phyloP scores from a whole-genome alignment of 2,329 filamentous ascomycete species.

The Aspergillus phoenicis region DNA sequence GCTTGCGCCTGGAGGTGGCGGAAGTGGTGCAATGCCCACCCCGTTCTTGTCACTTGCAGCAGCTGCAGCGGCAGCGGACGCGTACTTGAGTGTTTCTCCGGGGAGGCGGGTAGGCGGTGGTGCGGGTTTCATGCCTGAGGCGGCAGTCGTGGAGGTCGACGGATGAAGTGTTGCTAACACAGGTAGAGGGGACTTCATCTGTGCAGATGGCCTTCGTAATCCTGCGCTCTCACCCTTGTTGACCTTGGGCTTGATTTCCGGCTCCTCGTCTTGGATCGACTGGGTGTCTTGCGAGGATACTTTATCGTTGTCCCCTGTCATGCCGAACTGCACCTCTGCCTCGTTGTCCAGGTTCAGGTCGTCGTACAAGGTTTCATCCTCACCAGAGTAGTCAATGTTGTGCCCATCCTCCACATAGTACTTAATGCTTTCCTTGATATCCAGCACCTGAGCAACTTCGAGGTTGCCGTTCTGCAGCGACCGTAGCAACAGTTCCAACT shows the following conservation, averaged over 20 bases:
- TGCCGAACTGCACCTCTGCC: constrained; percentile 76
- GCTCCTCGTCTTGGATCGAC: constrained; percentile 81
- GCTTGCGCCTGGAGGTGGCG: constrained; percentile 75
- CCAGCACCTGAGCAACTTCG: constrained; percentile 81
- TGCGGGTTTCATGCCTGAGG: constrained; percentile 85
- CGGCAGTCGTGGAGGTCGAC: constrained; percentile 46
- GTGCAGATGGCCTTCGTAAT: constrained; percentile 75
- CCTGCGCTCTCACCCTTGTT: constrained; percentile 61
- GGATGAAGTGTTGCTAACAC: constrained; percentile 86
- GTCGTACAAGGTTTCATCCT: constrained; percentile 94
- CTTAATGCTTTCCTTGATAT: constrained; percentile 86
- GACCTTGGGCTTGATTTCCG: constrained; percentile 64
- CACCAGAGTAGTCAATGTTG: constrained; percentile 80
- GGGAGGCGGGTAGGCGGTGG: constrained; percentile 79
- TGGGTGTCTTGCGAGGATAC: constrained; percentile 94
- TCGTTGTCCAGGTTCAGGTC: constrained; percentile 91
- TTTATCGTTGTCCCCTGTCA: constrained; percentile 77
- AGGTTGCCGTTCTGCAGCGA: constrained; percentile 91
- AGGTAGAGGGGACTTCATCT: constrained; percentile 93
- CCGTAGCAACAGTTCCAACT: constrained; percentile 86
- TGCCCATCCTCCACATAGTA: constrained; percentile 93
- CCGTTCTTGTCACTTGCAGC: constrained; percentile 85
- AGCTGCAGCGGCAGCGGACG: constrained; percentile 90
- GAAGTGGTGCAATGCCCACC: constrained; percentile 89
- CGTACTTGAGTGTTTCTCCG: constrained; percentile 92